Percentiles rank a stretch among this genome's conserved stretches.
These are phyloP conservation scores for Lophiostoma macrostomum DNA, from an alignment of 495 filamentous ascomycete genomes.

Conservation along the genomic window DNA sequence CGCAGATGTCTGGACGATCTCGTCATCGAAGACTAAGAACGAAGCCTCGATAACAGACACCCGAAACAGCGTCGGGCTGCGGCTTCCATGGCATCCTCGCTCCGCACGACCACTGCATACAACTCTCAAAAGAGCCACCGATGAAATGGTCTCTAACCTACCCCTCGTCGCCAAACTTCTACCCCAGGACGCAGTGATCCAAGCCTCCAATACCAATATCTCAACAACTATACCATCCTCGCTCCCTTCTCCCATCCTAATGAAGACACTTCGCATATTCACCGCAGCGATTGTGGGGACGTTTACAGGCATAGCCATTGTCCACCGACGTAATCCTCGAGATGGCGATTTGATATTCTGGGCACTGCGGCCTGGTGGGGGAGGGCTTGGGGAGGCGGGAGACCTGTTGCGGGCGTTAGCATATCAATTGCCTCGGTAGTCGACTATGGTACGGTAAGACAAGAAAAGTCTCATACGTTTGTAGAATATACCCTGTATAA, in stretches of 20 bases:
- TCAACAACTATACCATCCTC: conserved; percentile 6
- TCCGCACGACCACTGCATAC: background rate
- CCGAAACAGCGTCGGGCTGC: background rate
- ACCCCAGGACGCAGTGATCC: background rate
- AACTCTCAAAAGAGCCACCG: background rate
- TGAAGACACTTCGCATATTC: conserved; percentile 11
- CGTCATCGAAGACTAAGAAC: background rate
- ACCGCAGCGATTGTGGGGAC: conserved; percentile 8
- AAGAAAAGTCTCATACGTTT: too few species aligned
- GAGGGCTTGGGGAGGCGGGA: conserved; percentile 24
- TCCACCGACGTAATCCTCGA: conserved; percentile 15
- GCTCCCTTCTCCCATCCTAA: conserved; percentile 19
- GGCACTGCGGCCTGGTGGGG: conserved; percentile 10
- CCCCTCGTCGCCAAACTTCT: conserved; percentile 11
- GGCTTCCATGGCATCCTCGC: conserved; percentile 19
- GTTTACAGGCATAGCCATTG: conserved; percentile 19
- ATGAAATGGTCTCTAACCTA: conserved; percentile 5
- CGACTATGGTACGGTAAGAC: background rate
- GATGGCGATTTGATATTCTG: conserved; percentile 27
- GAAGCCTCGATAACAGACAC: background rate
- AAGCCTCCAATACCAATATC: background rate
- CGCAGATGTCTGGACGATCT: conserved; percentile 19
- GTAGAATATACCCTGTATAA: background rate
- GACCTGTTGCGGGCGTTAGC: conserved; percentile 10
- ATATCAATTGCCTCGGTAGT: background rate